phyloP scores from a whole-genome alignment of 2,329 filamentous ascomycete species.

The Fusarium succisae region DNA sequence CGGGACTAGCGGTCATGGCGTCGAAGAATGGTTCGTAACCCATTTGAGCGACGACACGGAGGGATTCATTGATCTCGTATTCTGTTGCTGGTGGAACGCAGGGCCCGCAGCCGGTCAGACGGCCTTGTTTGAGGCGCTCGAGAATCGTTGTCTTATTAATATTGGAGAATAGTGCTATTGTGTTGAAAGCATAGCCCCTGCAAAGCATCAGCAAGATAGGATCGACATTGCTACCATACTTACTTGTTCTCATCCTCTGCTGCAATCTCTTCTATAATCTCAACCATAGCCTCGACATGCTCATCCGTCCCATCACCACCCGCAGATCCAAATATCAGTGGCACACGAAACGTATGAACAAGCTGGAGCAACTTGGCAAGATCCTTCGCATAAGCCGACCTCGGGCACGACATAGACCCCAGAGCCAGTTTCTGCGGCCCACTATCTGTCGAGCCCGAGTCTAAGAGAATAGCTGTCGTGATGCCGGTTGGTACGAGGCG shows the following conservation, averaged over 20 bases:
- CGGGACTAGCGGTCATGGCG: conserved; percentile 52
- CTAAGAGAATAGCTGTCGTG: conserved; percentile 49
- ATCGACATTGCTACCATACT: accelerated
- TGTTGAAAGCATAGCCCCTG: conserved; percentile 43
- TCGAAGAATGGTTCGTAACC: conserved; percentile 56
- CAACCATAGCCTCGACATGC: conserved; percentile 52
- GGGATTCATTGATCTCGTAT: conserved; percentile 49
- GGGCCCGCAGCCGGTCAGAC: conserved; percentile 50
- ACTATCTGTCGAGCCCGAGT: conserved; percentile 49
- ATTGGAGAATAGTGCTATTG: conserved; percentile 51
- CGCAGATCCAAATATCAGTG: conserved; percentile 55
- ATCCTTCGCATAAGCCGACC: conserved; percentile 54
- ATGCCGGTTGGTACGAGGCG: conserved; percentile 40
- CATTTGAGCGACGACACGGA: conserved; percentile 56
- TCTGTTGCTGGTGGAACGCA: conserved; percentile 52
- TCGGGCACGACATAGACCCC: conserved; percentile 51
- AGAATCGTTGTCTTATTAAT: conserved; percentile 49
- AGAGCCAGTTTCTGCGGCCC: conserved; percentile 54
- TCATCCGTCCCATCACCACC: conserved; percentile 59
- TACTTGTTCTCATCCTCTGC: conserved; percentile 16
- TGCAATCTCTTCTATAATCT: conserved; percentile 47
- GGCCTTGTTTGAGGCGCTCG: conserved; percentile 42
- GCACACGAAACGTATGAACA: conserved; percentile 47
- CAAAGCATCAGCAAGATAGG: background rate
- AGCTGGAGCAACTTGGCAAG: conserved; percentile 51